Evolutionary conservation across 2,329 filamentous ascomycete species (phyloP).

Genomic region (Albifimbria verrucaria): DNA sequence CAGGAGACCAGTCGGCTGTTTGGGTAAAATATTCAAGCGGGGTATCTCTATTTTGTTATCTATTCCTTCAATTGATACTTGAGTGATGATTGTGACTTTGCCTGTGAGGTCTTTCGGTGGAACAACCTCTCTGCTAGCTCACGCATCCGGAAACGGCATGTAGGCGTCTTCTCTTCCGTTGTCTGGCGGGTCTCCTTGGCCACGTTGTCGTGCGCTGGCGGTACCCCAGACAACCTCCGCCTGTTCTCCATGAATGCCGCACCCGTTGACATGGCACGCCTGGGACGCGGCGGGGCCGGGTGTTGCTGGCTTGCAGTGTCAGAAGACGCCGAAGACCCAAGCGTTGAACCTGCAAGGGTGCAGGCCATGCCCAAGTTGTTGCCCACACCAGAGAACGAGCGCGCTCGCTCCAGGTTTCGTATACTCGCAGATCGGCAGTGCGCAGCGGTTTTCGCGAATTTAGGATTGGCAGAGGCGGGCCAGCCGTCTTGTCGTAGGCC

Average conservation of each 20-base stretch:
- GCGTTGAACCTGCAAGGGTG: background rate
- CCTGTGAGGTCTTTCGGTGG: background rate
- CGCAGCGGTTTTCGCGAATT: conserved; percentile 19
- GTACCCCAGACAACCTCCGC: conserved; percentile 5
- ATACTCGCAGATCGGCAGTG: conserved; percentile 18
- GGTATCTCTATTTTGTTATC: background rate
- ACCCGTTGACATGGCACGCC: conserved; percentile 19
- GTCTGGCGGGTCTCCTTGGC: background rate
- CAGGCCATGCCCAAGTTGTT: too few species aligned
- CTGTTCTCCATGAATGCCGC: conserved; percentile 19
- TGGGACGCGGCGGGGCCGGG: conserved; percentile 4
- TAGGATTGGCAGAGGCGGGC: conserved; percentile 27
- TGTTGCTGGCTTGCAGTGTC: background rate
- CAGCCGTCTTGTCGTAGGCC: conserved; percentile 32
- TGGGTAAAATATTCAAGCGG: background rate
- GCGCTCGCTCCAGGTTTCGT: conserved; percentile 8
- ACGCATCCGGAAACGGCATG: conserved; percentile 15
- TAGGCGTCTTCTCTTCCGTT: conserved; percentile 10
- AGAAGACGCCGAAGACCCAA: background rate
- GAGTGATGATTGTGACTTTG: conserved; percentile 22
- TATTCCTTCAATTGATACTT: conserved; percentile 9
- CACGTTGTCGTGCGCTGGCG: conserved; percentile 1
- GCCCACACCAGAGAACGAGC: conserved; percentile 1
- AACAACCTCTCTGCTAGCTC: background rate
- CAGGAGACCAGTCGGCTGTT: too few species aligned